phyloP scores from a whole-genome alignment of 257 asterid species.

The Solanum arcanum region DNA sequence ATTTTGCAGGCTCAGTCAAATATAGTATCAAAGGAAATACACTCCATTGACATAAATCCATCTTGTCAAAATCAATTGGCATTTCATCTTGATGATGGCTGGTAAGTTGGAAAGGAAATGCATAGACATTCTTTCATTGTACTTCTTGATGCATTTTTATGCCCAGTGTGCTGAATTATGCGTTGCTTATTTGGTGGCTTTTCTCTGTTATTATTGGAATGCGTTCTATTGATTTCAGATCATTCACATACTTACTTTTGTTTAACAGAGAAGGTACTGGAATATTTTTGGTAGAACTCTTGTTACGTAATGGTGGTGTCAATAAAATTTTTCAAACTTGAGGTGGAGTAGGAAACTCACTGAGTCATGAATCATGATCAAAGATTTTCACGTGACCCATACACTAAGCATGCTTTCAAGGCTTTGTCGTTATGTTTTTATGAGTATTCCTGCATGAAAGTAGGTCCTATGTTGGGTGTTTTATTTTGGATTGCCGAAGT shows the following conservation, averaged over 20 bases:
- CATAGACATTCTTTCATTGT: not conserved
- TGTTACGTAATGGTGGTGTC: not conserved
- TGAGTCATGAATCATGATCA: not conserved
- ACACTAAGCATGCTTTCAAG: not conserved
- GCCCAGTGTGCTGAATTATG: not conserved
- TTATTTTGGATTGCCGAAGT: not conserved
- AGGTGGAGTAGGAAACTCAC: not conserved
- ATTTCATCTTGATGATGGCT: slow-evolving; percentile 97
- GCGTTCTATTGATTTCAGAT: not conserved
- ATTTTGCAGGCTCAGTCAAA: slow-evolving; percentile 76
- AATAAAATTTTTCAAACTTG: not conserved
- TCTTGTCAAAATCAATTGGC: slow-evolving; percentile 84
- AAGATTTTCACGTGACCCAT: not conserved
- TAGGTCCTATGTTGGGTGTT: not conserved
- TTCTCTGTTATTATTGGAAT: not conserved
- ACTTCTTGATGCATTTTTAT: not conserved
- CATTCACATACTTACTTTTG: not conserved
- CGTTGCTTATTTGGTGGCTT: not conserved
- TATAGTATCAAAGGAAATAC: slow-evolving; percentile 67
- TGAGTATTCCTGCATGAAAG: not conserved
- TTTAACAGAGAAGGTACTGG: not conserved
- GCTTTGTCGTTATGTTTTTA: not conserved
- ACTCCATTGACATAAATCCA: slow-evolving; percentile 80
- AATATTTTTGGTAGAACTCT: not conserved
- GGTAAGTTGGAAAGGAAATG: slow-evolving; percentile 42